Percentiles rank a stretch among this genome's conserved stretches.
Evolutionary conservation across 768 basidiomycete species (phyloP).

Genomic region (Sarcodon sp.): DNA sequence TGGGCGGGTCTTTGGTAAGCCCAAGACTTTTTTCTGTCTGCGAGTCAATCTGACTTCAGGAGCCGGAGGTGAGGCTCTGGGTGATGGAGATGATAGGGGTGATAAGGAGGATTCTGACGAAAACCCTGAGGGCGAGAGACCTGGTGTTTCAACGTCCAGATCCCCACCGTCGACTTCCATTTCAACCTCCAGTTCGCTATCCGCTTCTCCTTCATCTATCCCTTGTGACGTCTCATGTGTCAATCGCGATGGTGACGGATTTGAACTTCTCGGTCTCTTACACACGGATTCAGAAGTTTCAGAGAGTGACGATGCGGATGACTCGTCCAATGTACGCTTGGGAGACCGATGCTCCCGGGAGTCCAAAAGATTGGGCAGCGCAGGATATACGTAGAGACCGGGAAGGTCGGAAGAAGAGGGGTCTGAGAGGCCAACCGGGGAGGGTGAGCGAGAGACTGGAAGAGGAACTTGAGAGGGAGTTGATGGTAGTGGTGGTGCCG

Average conservation of each 20-base stretch:
- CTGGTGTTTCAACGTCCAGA: constrained; percentile 9
- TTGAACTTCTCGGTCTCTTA: constrained; percentile 15
- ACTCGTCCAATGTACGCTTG: constrained; percentile 50
- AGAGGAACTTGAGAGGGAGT: constrained; percentile 23
- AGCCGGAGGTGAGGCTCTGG: constrained; percentile 18
- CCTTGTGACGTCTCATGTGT: constrained; percentile 3
- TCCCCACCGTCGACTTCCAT: constrained; percentile 16
- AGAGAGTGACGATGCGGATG: constrained; percentile 25
- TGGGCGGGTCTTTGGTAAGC: constrained; percentile 43
- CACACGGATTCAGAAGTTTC: constrained; percentile 17
- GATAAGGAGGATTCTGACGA: constrained; percentile 26
- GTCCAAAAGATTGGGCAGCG: constrained; percentile 3
- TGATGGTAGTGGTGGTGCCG: constrained; percentile 5
- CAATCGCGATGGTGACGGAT: constrained; percentile 8
- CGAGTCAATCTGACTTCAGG: constrained; percentile 40
- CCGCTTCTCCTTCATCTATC: constrained; percentile 7
- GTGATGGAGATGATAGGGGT: constrained; percentile 17
- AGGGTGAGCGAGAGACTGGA: constrained; percentile 20
- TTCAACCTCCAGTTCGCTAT: constrained; percentile 17
- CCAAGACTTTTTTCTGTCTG: constrained; percentile 56
- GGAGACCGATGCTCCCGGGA: constrained; percentile 33
- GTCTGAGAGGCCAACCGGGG: constrained; percentile 11
- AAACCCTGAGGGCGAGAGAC: constrained; percentile 7
- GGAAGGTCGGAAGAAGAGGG: constrained; percentile 5
- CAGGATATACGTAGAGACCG: constrained; percentile 9